Percentiles rank a stretch among this genome's conserved stretches.
phyloP scores from a whole-genome alignment of 2,329 filamentous ascomycete genomes.

The Sporothrix globosa region DNA sequence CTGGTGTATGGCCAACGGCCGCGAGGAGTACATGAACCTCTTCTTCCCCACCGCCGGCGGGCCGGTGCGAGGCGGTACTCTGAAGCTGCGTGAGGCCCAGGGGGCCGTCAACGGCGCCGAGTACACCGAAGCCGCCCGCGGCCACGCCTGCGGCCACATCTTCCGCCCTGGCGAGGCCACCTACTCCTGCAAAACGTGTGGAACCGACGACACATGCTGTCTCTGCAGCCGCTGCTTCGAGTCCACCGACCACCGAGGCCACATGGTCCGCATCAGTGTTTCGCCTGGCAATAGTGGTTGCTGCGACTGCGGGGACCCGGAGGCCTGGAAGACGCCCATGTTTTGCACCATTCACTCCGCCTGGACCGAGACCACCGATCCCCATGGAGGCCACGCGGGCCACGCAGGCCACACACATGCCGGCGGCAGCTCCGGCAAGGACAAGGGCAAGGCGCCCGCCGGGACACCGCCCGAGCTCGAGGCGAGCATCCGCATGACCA shows the following conservation, averaged over 20 bases:
- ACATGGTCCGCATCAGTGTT: constrained; percentile 78
- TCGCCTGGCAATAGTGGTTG: constrained; percentile 47
- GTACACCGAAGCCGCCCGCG: constrained; percentile 87
- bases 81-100: constrained; percentile 85
- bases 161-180: constrained; percentile 93
- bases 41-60: constrained; percentile 78
- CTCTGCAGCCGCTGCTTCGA: constrained; percentile 94
- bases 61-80: constrained; percentile 59
- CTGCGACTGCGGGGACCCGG: constrained; percentile 94
- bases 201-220: constrained; percentile 91
- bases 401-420: not conserved
- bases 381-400: not conserved
- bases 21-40: constrained; percentile 71
- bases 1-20: constrained; percentile 78
- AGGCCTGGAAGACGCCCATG: constrained; percentile 87
- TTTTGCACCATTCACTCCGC: constrained; percentile 92
- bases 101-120: constrained; percentile 92
- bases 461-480: constrained; percentile 74
- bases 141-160: constrained; percentile 95
- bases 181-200: constrained; percentile 92
- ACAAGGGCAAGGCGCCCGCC: constrained; percentile 63
- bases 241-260: constrained; percentile 88
- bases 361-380: constrained; percentile 43
- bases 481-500: constrained; percentile 79
- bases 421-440: constrained; percentile 46